These are phyloP conservation scores for Fusarium lyarnte DNA, from an alignment of 2,329 filamentous ascomycete species.

Conservation along the genomic window DNA sequence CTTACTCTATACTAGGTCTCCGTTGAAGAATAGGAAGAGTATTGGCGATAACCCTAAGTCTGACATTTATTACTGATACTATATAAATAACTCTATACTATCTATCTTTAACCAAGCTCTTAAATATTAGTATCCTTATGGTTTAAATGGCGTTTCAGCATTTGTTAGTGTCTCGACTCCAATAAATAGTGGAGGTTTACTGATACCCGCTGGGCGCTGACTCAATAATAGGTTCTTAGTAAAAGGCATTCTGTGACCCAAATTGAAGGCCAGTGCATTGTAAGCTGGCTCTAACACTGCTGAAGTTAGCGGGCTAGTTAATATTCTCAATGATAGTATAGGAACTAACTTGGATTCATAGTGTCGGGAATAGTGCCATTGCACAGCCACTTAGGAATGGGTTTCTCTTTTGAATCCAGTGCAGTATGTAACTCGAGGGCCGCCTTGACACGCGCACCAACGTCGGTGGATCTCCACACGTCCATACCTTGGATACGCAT, in stretches of 20 bases:
- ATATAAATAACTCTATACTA: too few species aligned
- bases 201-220: not conserved
- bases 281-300: not conserved
- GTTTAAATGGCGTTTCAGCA: not conserved
- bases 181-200: not conserved
- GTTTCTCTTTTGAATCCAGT: not conserved
- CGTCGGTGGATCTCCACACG: not conserved
- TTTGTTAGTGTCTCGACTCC: not conserved
- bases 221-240: not conserved
- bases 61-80: too few species aligned
- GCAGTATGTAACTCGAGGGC: not conserved
- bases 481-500: not conserved
- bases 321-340: not conserved
- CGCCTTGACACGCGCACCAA: not conserved
- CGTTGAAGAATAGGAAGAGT: too few species aligned
- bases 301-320: not conserved
- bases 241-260: not conserved
- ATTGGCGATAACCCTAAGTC: too few species aligned
- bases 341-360: not conserved
- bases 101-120: too few species aligned
- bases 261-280: not conserved
- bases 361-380: not conserved
- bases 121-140: too few species aligned
- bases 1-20: too few species aligned
- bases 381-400: not conserved